Evolutionary conservation across 2,329 filamentous ascomycete species (phyloP).

Genomic region (Fusarium fujikuroi): DNA sequence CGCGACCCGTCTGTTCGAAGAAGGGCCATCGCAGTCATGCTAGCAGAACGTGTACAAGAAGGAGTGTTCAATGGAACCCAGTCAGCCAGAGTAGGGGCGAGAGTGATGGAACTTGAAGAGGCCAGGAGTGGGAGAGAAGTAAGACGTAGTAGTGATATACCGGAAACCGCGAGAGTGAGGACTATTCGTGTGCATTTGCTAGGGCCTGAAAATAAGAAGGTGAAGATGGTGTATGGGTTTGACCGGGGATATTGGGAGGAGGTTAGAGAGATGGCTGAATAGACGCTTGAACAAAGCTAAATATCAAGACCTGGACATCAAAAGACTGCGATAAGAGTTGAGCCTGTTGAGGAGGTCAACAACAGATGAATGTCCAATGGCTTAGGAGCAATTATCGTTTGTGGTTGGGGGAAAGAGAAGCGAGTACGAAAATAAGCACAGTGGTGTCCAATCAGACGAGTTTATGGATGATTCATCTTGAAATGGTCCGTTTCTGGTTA

Average conservation of each 20-base stretch:
- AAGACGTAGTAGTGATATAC: constrained; percentile 3
- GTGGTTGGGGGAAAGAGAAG: background rate
- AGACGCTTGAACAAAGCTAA: background rate
- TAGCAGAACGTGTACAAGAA: constrained; percentile 18
- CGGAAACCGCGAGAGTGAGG: constrained; percentile 17
- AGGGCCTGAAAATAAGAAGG: background rate
- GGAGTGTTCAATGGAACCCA: constrained; percentile 8
- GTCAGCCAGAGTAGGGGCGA: constrained; percentile 15
- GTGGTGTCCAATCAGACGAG: background rate
- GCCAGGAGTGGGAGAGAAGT: constrained; percentile 3
- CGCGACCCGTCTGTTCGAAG: constrained; percentile 16
- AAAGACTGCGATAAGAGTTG: fast-evolving
- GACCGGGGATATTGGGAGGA: constrained; percentile 7
- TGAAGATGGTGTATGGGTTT: constrained; percentile 20
- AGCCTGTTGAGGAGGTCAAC: background rate
- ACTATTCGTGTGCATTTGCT: constrained; percentile 11
- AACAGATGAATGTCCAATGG: background rate
- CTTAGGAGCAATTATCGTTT: background rate
- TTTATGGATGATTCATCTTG: background rate
- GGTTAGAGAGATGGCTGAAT: background rate
- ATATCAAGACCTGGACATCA: background rate
- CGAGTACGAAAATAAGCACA: background rate
- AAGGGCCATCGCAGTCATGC: constrained; percentile 14
- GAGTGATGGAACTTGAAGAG: constrained; percentile 26
- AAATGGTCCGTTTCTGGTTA: background rate